Base-by-base conservation (phyloP, 2,329 filamentous ascomycete genomes). In the Alternaria sp. region DNA sequence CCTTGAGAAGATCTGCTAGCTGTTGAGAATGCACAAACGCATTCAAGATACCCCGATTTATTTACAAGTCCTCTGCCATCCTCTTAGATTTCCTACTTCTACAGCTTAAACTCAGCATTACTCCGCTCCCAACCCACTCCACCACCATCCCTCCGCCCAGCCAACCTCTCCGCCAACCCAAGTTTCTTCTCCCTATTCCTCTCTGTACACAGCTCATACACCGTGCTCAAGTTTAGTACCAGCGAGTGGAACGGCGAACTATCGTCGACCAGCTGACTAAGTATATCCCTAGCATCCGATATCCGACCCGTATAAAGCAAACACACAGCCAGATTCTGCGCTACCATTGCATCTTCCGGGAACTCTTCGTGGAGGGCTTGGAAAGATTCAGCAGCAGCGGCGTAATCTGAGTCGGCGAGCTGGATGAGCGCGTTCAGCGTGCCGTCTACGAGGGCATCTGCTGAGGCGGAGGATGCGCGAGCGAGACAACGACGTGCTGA, bases 161-260 rank as follows among this genome's bases (percentile, higher is more conserved):
- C 90, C 17, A 96, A 85, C 55, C 85, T 87, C 71, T 93, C 91
- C 2, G 91, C 89, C 17, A 98, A 83, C 25, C 82, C 83, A 28
- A 87, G 79, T 83, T 98, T 98, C 70, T 91, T 80, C 12, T 86
- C 86, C 52, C 87, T 84, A 45, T 92, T 88, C 65, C 87, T 86
- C 71, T 98, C 94, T 0, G 92, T 94, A 76, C 92, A 96, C 8
- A 98, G 85, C 80, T 98, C 96, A 77, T 97, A 98, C 72, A 97
- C 88, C 0, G 95, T 98, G 11, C 90, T 89, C 12, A 99, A 81
- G 77, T 98, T 98, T 81, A 97, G 97, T 0, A 96, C 87, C 3
- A 97, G 81, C 1, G 92, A 92, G 66, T 92, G 90, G 61, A 95
- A 97, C 0, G 79, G 73, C 10, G 70, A 66, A 0, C 89, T 87